Evolutionary conservation across 2,329 filamentous ascomycete species (phyloP), one percentile per base, ranked within the genome.

Genomic region (Cladophialophora bantiana): DNA sequence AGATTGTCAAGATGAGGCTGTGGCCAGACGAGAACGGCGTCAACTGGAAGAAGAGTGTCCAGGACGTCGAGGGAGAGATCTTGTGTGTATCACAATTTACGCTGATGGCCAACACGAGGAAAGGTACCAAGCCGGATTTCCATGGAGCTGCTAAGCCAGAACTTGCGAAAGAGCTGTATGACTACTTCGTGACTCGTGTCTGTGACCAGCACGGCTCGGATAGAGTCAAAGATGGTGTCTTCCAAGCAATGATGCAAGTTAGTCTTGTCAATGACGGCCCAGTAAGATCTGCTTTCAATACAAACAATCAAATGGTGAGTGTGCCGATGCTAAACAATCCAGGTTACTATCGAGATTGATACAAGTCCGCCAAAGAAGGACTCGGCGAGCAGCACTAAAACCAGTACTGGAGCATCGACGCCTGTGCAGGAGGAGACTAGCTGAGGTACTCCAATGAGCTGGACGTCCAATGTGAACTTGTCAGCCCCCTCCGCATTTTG

Each of bases 11-110:
- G 79, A 88, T 96, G 78, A 96, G 90, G 77, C 81, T 99, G 36
- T 99, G 94, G 93, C 92, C 96, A 67, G 92, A 94, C 74, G 90
- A 92, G 10, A 81, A 84, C 15, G 92, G 90, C 12, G 86, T 58
- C 45, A 72, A 96, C 89, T 99, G 95, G 95, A 98, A 96, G 80
- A 88, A 86, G 74, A 96, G 85, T 72, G 93, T 99, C 7, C 85
- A 90, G 73, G 95, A 99, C 69, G 94, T 98, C 67, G 84, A 87
- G 53, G 95, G 95, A 59, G 95, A 98, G 77, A 86, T 99, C 32
- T 87, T 99, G n/a, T 98, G 94, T 78, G 94, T 99, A 54, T 98
- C 95, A 13, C 95, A 99, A 80, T 99, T 99, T 77, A 99, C 95
- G 2, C 86, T 99, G 9, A 85, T 96, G 58, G 96, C 93, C 55